Conservation (phyloP, 2,329 filamentous ascomycete species). For the Leptographium flavum region DNA sequence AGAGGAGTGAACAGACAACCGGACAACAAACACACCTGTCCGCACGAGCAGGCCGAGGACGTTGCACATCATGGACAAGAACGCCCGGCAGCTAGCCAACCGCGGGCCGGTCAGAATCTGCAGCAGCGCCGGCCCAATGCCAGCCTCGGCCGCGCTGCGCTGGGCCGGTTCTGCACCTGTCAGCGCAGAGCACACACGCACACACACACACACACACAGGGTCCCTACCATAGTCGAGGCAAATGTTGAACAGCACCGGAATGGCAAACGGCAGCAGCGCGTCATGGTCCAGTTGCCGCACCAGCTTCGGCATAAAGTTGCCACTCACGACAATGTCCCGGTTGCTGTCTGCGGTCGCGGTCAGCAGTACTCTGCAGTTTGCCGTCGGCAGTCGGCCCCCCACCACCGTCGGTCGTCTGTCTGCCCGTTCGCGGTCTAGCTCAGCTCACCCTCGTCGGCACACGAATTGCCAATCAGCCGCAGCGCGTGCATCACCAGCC, state of each 20-base stretch:
- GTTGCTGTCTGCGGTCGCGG: slow-evolving; percentile 36
- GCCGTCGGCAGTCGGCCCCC: too few relatives aligned
- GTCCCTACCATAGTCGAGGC: slow-evolving; percentile 43
- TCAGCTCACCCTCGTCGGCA: slow-evolving; percentile 37
- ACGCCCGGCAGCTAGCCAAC: slow-evolving; percentile 24
- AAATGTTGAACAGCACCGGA: slow-evolving; percentile 47
- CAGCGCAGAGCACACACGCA: too few relatives aligned
- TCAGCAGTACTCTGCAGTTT: too few relatives aligned
- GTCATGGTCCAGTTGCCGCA: slow-evolving; percentile 32
- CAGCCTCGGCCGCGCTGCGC: slow-evolving; percentile 35
- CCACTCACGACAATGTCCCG: slow-evolving; percentile 38
- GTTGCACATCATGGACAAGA: slow-evolving; percentile 40
- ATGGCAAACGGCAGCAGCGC: slow-evolving; percentile 36
- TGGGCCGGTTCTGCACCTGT: slow-evolving; percentile 49
- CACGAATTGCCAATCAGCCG: slow-evolving; percentile 48
- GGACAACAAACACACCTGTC: slow-evolving; percentile 24
- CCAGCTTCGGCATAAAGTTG: slow-evolving; percentile 31
- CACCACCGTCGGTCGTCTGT: too few relatives aligned
- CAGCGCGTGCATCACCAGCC: slow-evolving; percentile 38
- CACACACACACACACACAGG: too few relatives aligned
- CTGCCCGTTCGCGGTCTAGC: too few relatives aligned
- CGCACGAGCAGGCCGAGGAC: slow-evolving; percentile 37
- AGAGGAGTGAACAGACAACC: neutral
- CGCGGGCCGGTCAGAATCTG: slow-evolving; percentile 31
- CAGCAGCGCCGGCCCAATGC: slow-evolving; percentile 34